A percentile compares a stretch with the other conserved stretches of the same genome.
Conservation (phyloP, 129 eudicot species). For the Helichrysum umbraculigerum region DNA sequence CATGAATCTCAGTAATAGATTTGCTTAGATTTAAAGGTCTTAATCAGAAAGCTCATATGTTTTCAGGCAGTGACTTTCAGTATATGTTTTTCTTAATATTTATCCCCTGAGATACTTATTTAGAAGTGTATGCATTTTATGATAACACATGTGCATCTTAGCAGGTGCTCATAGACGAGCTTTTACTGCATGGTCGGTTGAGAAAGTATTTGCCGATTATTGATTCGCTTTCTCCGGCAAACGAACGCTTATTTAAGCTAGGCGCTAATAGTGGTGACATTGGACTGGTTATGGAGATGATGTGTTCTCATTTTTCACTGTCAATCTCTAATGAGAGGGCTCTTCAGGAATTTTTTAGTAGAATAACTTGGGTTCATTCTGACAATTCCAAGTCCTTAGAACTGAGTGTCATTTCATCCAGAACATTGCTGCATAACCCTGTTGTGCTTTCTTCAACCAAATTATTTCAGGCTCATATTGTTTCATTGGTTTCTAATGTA, state of each 20-base stretch:
- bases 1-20: background rate
- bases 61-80: background rate
- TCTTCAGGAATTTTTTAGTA: conserved; percentile 41
- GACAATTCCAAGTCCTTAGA: conserved; percentile 36
- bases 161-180: conserved; percentile 78
- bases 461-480: conserved; percentile 65
- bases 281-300: conserved; percentile 54
- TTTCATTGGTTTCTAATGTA: conserved; percentile 60
- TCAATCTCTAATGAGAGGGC: conserved; percentile 42
- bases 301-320: conserved; percentile 54
- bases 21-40: background rate
- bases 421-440: conserved; percentile 58
- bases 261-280: conserved; percentile 30
- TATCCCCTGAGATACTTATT: background rate
- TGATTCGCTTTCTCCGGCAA: conserved; percentile 39
- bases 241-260: conserved; percentile 29
- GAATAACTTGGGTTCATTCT: conserved; percentile 32
- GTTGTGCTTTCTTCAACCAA: conserved; percentile 56
- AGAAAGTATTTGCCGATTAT: conserved; percentile 40
- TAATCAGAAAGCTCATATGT: background rate
- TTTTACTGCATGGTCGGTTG: conserved; percentile 48
- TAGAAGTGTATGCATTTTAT: conserved; percentile 9
- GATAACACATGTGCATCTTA: conserved; percentile 24
- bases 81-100: background rate
- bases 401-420: conserved; percentile 53